Evolutionary conservation across 148 eudicot genomes (phyloP).

Genomic region (Rhododendron simsii): DNA sequence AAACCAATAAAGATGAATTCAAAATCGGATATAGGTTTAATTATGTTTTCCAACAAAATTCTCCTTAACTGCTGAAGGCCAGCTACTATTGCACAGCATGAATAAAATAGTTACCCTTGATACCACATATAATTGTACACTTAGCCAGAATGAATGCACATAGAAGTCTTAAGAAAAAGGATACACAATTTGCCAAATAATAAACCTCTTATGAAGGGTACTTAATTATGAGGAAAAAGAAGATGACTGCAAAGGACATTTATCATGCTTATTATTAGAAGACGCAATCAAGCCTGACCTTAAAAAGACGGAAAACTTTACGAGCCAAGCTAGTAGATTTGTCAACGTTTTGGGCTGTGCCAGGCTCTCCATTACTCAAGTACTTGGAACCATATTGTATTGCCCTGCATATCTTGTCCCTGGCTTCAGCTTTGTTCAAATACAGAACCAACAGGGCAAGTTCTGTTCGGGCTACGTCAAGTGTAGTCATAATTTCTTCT

Average conservation of each 20-base stretch:
- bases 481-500: slow-evolving; percentile 53
- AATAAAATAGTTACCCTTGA: background rate
- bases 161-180: background rate
- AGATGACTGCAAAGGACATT: background rate
- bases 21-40: background rate
- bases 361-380: slow-evolving; percentile 91
- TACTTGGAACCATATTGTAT: slow-evolving; percentile 97
- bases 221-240: background rate
- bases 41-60: background rate
- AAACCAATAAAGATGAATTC: background rate
- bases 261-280: background rate
- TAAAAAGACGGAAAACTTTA: slow-evolving; percentile 96
- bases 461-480: slow-evolving; percentile 79
- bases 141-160: background rate
- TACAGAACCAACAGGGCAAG: slow-evolving; percentile 77
- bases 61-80: background rate
- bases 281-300: slow-evolving; percentile 39
- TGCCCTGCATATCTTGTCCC: slow-evolving; percentile 99
- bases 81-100: background rate
- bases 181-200: background rate
- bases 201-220: background rate
- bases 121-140: background rate
- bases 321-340: slow-evolving; percentile 90
- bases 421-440: slow-evolving; percentile 96
- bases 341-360: slow-evolving; percentile 94